A percentile compares a stretch with the other conserved stretches of the same genome.
Evolutionary conservation across 1,284 basidiomycete genomes (phyloP).

Genomic region (Apiotrichum gamsii): DNA sequence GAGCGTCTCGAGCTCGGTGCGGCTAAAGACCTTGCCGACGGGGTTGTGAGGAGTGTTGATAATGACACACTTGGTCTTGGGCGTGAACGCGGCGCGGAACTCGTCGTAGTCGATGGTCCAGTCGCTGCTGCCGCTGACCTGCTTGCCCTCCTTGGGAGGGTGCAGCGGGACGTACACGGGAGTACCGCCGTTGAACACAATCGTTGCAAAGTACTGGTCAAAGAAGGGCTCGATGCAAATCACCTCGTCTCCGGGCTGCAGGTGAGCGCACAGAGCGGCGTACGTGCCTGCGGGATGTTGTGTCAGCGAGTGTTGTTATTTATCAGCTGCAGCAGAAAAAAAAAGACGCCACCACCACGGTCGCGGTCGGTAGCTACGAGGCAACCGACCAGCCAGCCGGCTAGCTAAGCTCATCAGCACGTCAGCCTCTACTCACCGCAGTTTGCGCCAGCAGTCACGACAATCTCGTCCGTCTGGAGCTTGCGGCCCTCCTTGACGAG

Average conservation of each 20-base stretch:
- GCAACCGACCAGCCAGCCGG: no score
- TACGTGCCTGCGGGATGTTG: slow-evolving; percentile 63
- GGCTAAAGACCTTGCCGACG: slow-evolving; percentile 88
- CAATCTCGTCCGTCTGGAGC: slow-evolving; percentile 82
- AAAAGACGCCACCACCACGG: no score
- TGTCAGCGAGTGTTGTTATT: neutral
- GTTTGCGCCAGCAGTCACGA: slow-evolving; percentile 93
- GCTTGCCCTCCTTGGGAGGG: slow-evolving; percentile 59
- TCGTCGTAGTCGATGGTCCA: slow-evolving; percentile 85
- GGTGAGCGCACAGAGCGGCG: slow-evolving; percentile 78
- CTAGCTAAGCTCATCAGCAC: neutral
- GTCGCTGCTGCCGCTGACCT: slow-evolving; percentile 60
- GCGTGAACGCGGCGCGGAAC: slow-evolving; percentile 72
- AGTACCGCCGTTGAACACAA: slow-evolving; percentile 86
- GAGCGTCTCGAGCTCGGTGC: slow-evolving; percentile 72
- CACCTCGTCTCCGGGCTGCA: slow-evolving; percentile 88
- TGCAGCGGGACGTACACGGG: slow-evolving; percentile 93
- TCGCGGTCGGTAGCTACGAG: no score
- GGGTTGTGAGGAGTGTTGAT: slow-evolving; percentile 96
- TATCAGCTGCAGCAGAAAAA: neutral
- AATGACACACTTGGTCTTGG: slow-evolving; percentile 85
- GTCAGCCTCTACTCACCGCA: slow-evolving; percentile 57
- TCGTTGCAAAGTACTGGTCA: slow-evolving; percentile 89
- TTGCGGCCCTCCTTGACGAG: slow-evolving; percentile 56
- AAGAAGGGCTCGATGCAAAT: slow-evolving; percentile 99